Evolutionary conservation across 1,284 basidiomycete species (phyloP), one percentile per base, ranked within the genome.

Genomic region (Gyrodon tennesseensis): DNA sequence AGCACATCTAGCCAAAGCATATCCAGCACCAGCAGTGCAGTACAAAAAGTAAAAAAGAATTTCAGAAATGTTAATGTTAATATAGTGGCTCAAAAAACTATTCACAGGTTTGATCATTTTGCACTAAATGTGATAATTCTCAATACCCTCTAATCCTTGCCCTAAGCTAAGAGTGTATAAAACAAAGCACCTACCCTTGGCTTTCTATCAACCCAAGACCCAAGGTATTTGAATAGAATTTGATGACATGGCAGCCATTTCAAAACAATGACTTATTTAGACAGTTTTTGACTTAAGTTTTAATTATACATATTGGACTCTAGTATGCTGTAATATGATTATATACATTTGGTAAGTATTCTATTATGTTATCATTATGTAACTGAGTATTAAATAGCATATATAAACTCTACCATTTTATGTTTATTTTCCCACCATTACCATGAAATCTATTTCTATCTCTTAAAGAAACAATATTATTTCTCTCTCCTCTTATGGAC

Each of bases 201-300:
- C n/a, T 25, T 25, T 21, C 37, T 40, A 55, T 21, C 3, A 3
- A 15, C 11, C 5, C 5, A 54, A 37, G 37, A 7, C 1, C 11
- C 23, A 54, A 54, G 25, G 9, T 8, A 54, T 39, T 39, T 40
- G 18, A 19, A 13, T 40, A 39, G 2, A 19, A 21, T 40, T 9
- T 40, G 12, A 40, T 40, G 25, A 41, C 40, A 55, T n/a, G n/a
- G n/a, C n/a, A n/a, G n/a, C n/a, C n/a, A n/a, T n/a, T n/a, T n/a
- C n/a, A n/a, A n/a, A n/a, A 55, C 4, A 3, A 21, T 23, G 12
- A 23, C 39, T 55, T 6, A 55, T 55, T 4, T 4, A 8, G 18
- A 54, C 16, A 39, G 53, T 39, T 54, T 54, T 39, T 54, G n/a
- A 37, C 52, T 54, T 37, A 34, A 27, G 46, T 48, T 57, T 46